These are phyloP conservation scores for Zarea fungicola DNA, from an alignment of 2,329 filamentous ascomycete species.

Conservation along the genomic window DNA sequence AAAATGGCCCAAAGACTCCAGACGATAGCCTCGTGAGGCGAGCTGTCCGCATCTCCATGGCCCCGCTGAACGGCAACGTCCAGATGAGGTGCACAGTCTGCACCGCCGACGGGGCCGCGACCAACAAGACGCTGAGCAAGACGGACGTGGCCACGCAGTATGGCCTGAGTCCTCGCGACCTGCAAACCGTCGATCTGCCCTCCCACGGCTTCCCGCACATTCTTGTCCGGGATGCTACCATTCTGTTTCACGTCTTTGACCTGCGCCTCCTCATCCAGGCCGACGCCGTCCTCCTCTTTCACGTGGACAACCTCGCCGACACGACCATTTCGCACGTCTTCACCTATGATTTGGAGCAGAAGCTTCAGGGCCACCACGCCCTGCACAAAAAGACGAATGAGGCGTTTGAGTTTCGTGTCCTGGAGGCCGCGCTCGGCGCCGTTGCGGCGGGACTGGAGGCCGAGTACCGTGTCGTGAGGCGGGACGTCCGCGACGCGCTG, in stretches of 20 bases:
- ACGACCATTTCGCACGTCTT: constrained; percentile 16
- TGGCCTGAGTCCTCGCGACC: constrained; percentile 22
- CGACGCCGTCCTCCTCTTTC: constrained; percentile 26
- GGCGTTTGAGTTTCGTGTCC: constrained; percentile 28
- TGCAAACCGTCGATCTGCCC: constrained; percentile 28
- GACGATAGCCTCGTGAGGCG: background rate
- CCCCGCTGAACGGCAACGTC: constrained; percentile 8
- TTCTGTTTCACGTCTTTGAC: constrained; percentile 30
- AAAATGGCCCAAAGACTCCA: background rate
- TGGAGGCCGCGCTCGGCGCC: constrained; percentile 30
- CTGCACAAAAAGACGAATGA: constrained; percentile 22
- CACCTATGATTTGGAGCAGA: constrained; percentile 21
- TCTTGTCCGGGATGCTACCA: constrained; percentile 26
- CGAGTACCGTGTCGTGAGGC: constrained; percentile 23
- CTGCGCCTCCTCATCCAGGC: constrained; percentile 30
- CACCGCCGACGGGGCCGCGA: background rate
- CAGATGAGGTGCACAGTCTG: constrained; percentile 10
- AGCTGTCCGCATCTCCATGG: background rate
- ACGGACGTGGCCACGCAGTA: constrained; percentile 12
- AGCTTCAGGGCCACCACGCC: constrained; percentile 15
- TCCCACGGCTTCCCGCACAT: constrained; percentile 30
- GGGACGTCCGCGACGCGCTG: constrained; percentile 12
- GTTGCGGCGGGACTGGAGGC: constrained; percentile 29
- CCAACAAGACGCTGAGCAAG: constrained; percentile 14
- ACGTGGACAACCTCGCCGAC: constrained; percentile 16